A percentile compares a stretch with the other conserved stretches of the same genome.
Evolutionary conservation across 352 stramenopile species (phyloP).

Genomic region (Blastocystis sp.): DNA sequence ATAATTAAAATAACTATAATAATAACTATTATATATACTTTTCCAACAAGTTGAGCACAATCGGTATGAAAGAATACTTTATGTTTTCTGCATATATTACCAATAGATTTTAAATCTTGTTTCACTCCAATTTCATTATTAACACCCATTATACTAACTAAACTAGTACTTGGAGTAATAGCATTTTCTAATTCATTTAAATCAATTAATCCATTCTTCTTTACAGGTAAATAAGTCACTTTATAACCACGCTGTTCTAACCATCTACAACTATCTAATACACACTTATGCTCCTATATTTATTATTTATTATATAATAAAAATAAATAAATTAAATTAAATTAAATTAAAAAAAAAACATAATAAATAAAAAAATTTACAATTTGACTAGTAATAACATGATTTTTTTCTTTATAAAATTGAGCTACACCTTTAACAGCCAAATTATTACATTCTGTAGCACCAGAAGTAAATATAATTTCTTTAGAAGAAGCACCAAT

Average conservation of each 20-base stretch:
- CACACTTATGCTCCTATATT: slow-evolving; percentile 70
- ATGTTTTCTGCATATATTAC: slow-evolving; percentile 63
- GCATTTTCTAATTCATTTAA: slow-evolving; percentile 71
- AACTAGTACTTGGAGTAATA: slow-evolving; percentile 76
- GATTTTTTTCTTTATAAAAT: slow-evolving; percentile 82
- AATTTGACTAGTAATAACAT: slow-evolving; percentile 96
- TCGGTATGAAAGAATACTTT: slow-evolving; percentile 97
- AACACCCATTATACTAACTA: slow-evolving; percentile 92
- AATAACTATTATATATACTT: slow-evolving; percentile 41
- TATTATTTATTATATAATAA: neutral
- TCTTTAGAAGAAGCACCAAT: slow-evolving; percentile 84
- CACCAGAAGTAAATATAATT: slow-evolving; percentile 94
- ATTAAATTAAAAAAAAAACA: slow-evolving; percentile 50
- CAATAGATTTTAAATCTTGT: slow-evolving; percentile 86
- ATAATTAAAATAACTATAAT: neutral
- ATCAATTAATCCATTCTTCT: slow-evolving; percentile 75
- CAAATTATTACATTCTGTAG: slow-evolving; percentile 95
- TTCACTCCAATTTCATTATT: slow-evolving; percentile 99
- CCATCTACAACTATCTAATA: slow-evolving; percentile 83
- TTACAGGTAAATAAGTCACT: slow-evolving; percentile 82
- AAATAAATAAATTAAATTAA: slow-evolving; percentile 15
- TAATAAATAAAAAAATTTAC: neutral
- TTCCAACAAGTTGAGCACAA: slow-evolving; percentile 87
- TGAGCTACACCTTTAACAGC: slow-evolving; percentile 84
- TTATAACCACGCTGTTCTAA: slow-evolving; percentile 88